Percentiles rank a stretch among this genome's conserved stretches.
Conservation (phyloP, 352 stramenopile genomes). For the Phytophthora cactorum region DNA sequence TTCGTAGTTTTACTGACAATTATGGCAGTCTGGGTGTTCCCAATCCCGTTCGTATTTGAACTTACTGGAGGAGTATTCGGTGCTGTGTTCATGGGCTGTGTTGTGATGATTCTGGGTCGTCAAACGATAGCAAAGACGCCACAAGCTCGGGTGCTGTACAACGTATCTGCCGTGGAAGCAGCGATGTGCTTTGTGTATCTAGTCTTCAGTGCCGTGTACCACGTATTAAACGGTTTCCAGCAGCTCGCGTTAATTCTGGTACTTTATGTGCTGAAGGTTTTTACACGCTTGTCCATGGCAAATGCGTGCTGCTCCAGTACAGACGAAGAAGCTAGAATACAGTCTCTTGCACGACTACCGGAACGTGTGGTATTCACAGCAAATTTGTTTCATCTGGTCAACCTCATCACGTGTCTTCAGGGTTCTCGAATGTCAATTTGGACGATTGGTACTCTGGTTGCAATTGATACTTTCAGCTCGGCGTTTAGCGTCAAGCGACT, state of each 20-base stretch:
- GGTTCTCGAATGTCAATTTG: constrained; percentile 12
- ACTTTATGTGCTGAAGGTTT: background rate
- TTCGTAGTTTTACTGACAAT: constrained; percentile 28
- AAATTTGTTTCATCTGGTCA: constrained; percentile 3
- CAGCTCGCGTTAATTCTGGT: background rate
- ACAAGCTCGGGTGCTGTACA: constrained; percentile 14
- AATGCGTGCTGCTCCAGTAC: background rate
- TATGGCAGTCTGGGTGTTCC: constrained; percentile 30
- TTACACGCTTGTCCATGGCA: background rate
- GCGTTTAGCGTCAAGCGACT: constrained; percentile 3
- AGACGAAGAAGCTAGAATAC: background rate
- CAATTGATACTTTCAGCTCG: constrained; percentile 10
- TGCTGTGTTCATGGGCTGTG: constrained; percentile 13
- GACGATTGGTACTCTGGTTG: constrained; percentile 1
- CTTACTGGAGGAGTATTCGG: constrained; percentile 28
- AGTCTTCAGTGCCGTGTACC: constrained; percentile 22
- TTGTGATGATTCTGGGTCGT: constrained; percentile 12
- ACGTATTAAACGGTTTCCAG: background rate
- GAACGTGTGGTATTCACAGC: background rate
- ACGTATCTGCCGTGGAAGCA: constrained; percentile 16
- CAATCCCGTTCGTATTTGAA: constrained; percentile 36
- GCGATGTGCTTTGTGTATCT: constrained; percentile 27
- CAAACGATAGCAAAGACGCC: constrained; percentile 12
- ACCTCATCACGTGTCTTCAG: constrained; percentile 23
- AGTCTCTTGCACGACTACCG: background rate